phyloP scores from a whole-genome alignment of 805 yeast genomes.

The Jamesozyma gamospora region DNA sequence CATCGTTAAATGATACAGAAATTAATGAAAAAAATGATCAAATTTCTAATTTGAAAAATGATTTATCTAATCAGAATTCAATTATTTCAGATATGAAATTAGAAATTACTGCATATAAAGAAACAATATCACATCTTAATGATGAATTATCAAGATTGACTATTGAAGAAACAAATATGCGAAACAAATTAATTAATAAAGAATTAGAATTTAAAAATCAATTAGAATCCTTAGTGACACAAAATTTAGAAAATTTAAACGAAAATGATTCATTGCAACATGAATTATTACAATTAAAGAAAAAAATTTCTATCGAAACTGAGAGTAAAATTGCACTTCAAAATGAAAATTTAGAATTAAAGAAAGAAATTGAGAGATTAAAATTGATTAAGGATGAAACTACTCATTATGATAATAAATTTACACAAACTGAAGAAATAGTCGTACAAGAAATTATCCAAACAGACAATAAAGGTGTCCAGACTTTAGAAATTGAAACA shows the following conservation, averaged over 20 bases:
- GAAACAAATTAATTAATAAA: neutral
- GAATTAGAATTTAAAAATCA: neutral
- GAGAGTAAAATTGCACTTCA: neutral
- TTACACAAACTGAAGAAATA: neutral
- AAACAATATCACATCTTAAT: slow-evolving; percentile 21
- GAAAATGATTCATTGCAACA: neutral
- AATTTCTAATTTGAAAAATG: neutral
- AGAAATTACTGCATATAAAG: slow-evolving; percentile 24
- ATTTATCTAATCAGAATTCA: slow-evolving; percentile 1
- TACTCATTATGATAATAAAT: neutral
- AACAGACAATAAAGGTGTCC: slow-evolving; percentile 14
- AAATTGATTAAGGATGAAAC: neutral
- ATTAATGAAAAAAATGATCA: neutral
- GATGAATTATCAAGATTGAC: slow-evolving; percentile 22
- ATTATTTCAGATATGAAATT: slow-evolving; percentile 14
- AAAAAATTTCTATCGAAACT: neutral
- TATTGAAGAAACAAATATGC: slow-evolving; percentile 7
- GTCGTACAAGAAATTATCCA: neutral
- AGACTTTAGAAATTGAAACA: neutral
- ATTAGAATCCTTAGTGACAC: neutral
- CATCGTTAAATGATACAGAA: too few species aligned
- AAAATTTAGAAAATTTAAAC: neutral
- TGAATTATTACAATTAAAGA: neutral
- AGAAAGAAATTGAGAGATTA: slow-evolving; percentile 2
- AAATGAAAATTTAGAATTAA: slow-evolving; percentile 1